phyloP scores from a whole-genome alignment of 768 basidiomycete genomes.

The Collybia sordida region DNA sequence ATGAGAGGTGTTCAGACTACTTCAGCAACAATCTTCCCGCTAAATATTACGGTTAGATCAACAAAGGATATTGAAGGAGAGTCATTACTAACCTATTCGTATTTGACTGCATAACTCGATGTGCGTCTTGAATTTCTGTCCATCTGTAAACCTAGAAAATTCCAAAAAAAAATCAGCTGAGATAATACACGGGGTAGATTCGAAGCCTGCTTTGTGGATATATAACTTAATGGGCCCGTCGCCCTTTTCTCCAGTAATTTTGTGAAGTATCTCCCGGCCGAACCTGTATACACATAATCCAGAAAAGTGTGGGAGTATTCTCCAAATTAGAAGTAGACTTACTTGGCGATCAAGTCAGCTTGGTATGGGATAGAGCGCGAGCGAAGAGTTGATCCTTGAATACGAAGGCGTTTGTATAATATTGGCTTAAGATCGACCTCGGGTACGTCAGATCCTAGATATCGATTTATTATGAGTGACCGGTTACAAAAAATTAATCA shows the following conservation, averaged over 20 bases:
- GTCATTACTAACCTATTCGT: constrained; percentile 37
- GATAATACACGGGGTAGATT: constrained; percentile 4
- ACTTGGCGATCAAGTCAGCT: constrained; percentile 64
- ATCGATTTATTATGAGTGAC: background rate
- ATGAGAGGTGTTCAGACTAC: constrained; percentile 23
- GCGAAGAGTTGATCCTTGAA: constrained; percentile 87
- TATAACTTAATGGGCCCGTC: constrained; percentile 66
- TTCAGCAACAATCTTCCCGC: constrained; percentile 49
- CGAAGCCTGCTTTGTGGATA: constrained; percentile 66
- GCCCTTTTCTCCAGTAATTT: constrained; percentile 59
- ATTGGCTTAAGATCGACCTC: constrained; percentile 62
- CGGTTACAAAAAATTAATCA: constrained; percentile 1
- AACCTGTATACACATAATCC: constrained; percentile 40
- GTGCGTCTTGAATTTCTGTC: constrained; percentile 77
- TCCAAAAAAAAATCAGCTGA: background rate
- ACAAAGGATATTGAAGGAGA: constrained; percentile 4
- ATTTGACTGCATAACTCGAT: constrained; percentile 82
- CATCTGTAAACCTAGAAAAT: constrained; percentile 69
- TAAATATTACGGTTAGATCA: constrained; percentile 17
- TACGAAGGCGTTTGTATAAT: constrained; percentile 80
- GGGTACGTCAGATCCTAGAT: constrained; percentile 49
- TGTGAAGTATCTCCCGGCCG: constrained; percentile 46
- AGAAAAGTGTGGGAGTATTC: background rate
- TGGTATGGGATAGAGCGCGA: constrained; percentile 78
- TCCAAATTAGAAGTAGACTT: constrained; percentile 10